Base-by-base conservation (phyloP, 257 asterid species). In the Avicennia marina region DNA sequence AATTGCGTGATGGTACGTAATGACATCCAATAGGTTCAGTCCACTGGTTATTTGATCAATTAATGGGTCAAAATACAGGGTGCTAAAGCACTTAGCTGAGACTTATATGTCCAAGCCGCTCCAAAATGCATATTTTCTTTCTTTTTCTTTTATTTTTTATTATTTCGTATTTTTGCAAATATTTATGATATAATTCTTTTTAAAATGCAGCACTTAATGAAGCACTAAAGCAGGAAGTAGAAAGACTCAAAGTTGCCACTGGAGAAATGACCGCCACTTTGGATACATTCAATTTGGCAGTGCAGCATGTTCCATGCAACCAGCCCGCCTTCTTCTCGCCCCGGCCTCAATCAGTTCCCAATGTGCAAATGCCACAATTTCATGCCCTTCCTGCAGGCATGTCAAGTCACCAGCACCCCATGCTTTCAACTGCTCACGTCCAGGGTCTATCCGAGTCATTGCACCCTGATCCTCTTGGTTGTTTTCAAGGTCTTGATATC, bases 161-260 rank as follows among this genome's bases (percentile, higher is more conserved):
- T n/a, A n/a, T n/a, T n/a, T n/a, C n/a, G n/a, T n/a, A n/a, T n/a
- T n/a, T n/a, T n/a, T n/a, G n/a, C n/a, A n/a, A n/a, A n/a, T n/a
- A n/a, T n/a, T n/a, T n/a, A n/a, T n/a, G n/a, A n/a, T n/a, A n/a
- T n/a, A n/a, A n/a, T n/a, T 2, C 27, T 47, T 25, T 43, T 38
- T 36, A 64, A 66, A 49, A 32, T 62, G 75, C 87, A 89, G 96
- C 94, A 15, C 69, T 85, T 40, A 85, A 85, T 17, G 96, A 89
- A 74, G 94, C 96, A 53, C 78, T 89, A 78, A 89, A 76, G 75
- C 90, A 79, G 42, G 96, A 89, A 76, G 95, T 89, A 12, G 96
- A 85, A 15, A 76, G 96, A 53, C 85, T 85, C 17, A 78, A 78
- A 69, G 62, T 81, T 15, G 95, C 90, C 25, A 89, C 96, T 0